Evolutionary conservation across 768 basidiomycete genomes (phyloP).

Genomic region (Daedaleopsis nitida): DNA sequence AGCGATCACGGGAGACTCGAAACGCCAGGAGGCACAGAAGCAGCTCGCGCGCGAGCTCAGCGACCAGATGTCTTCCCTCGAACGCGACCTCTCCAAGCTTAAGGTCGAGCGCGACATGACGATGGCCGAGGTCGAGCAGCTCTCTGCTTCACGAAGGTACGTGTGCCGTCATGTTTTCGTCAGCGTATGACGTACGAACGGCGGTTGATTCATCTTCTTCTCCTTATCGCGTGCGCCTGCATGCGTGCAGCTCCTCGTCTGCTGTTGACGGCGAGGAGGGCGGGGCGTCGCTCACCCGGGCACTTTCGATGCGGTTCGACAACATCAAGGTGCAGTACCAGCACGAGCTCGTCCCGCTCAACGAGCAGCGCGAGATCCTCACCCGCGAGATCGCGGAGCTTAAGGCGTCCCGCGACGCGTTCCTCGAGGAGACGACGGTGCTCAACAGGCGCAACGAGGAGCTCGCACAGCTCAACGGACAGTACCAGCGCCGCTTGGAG

Average conservation of each 20-base stretch:
- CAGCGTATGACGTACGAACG: not conserved
- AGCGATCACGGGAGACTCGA: conserved; percentile 79
- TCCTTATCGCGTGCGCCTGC: not conserved
- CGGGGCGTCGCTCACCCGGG: conserved; percentile 47
- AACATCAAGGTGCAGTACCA: conserved; percentile 86
- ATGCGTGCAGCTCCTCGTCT: conserved; percentile 23
- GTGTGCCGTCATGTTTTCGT: conserved; percentile 19
- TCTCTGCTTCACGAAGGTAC: conserved; percentile 74
- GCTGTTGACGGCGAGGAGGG: conserved; percentile 21
- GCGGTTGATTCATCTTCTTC: conserved; percentile 4
- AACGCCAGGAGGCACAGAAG: conserved; percentile 73
- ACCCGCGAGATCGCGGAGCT: conserved; percentile 84
- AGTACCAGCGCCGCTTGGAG: conserved; percentile 82
- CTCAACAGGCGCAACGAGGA: conserved; percentile 93
- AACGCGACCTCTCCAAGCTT: conserved; percentile 84
- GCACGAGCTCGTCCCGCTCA: conserved; percentile 83
- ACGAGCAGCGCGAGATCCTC: conserved; percentile 77
- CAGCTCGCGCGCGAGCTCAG: conserved; percentile 79
- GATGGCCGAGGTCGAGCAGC: conserved; percentile 91
- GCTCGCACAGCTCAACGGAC: conserved; percentile 82
- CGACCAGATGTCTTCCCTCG: conserved; percentile 74
- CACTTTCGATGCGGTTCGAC: conserved; percentile 84
- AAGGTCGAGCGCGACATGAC: conserved; percentile 90
- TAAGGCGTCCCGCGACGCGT: conserved; percentile 80
- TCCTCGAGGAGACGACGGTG: conserved; percentile 89